Percentiles rank a stretch among this genome's conserved stretches.
Evolutionary conservation across 2,329 filamentous ascomycete genomes (phyloP).

Genomic region (Lachnellula suecica): DNA sequence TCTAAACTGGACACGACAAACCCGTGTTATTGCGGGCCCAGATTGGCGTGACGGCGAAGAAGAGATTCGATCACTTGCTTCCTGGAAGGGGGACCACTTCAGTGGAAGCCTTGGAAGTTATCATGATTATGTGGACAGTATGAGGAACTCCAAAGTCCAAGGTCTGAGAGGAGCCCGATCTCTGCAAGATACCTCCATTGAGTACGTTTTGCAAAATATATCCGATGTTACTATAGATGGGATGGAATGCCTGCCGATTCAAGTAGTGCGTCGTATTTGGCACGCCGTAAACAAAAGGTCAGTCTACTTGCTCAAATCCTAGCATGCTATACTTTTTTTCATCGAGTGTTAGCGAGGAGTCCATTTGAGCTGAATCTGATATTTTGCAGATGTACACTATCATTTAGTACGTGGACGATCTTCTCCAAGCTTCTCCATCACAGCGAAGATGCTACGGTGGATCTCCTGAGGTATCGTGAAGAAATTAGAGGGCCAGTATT

Average conservation of each 20-base stretch:
- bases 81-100: neutral
- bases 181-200: slow-evolving; percentile 23
- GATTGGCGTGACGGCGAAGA: slow-evolving; percentile 9
- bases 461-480: slow-evolving; percentile 27
- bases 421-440: slow-evolving; percentile 27
- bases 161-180: slow-evolving; percentile 18
- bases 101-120: slow-evolving; percentile 4
- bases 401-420: slow-evolving; percentile 28
- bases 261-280: slow-evolving; percentile 23
- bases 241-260: slow-evolving; percentile 21
- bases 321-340: too few relatives aligned
- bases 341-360: too few relatives aligned
- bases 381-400: slow-evolving; percentile 21
- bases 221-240: slow-evolving; percentile 17
- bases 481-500: slow-evolving; percentile 20
- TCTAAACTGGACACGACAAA: slow-evolving; percentile 21
- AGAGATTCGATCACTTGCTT: neutral
- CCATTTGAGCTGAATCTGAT: neutral
- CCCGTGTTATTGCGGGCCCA: slow-evolving; percentile 6
- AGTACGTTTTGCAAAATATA: slow-evolving; percentile 23
- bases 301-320: neutral
- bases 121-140: slow-evolving; percentile 6
- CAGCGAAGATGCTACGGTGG: slow-evolving; percentile 12
- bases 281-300: slow-evolving; percentile 22
- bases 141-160: slow-evolving; percentile 9